Conservation (phyloP, 495 filamentous ascomycete genomes). For the Penicillium subrubescens region DNA sequence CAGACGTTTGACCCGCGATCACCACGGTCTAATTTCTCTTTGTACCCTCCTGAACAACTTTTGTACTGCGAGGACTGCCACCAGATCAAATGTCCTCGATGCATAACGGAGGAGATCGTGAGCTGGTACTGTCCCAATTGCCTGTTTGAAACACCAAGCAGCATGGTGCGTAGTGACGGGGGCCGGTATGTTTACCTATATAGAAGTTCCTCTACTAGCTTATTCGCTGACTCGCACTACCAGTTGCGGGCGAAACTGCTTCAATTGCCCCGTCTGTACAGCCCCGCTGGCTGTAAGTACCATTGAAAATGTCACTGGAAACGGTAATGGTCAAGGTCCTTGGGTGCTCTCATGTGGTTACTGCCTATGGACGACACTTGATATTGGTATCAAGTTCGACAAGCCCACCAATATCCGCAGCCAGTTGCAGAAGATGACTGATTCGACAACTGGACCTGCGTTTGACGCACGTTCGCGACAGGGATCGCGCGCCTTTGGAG, state of each 20-base stretch:
- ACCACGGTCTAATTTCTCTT: constrained; percentile 80
- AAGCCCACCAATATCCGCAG: constrained; percentile 79
- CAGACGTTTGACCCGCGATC: constrained; percentile 83
- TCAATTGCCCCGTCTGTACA: constrained; percentile 89
- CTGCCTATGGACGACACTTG: constrained; percentile 87
- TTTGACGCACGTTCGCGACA: constrained; percentile 34
- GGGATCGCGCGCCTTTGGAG: constrained; percentile 36
- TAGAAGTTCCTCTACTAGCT: background rate
- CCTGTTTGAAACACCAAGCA: constrained; percentile 91
- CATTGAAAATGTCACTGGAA: constrained; percentile 53
- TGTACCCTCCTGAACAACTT: constrained; percentile 92
- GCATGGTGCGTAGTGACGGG: constrained; percentile 85
- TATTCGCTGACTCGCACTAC: constrained; percentile 16
- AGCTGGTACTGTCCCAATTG: constrained; percentile 96
- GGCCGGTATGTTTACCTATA: constrained; percentile 67
- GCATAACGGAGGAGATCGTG: constrained; percentile 87
- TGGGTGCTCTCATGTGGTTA: constrained; percentile 84
- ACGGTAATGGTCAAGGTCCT: constrained; percentile 55
- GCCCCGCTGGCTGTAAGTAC: constrained; percentile 73
- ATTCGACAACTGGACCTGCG: constrained; percentile 21
- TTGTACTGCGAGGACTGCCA: constrained; percentile 97
- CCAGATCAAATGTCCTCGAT: constrained; percentile 89
- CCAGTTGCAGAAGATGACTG: constrained; percentile 64
- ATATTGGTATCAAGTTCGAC: constrained; percentile 88
- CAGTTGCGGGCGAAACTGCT: constrained; percentile 93